Base-by-base conservation (phyloP, 169 alveolate species). In the Ichthyophthirius multifiliis region DNA sequence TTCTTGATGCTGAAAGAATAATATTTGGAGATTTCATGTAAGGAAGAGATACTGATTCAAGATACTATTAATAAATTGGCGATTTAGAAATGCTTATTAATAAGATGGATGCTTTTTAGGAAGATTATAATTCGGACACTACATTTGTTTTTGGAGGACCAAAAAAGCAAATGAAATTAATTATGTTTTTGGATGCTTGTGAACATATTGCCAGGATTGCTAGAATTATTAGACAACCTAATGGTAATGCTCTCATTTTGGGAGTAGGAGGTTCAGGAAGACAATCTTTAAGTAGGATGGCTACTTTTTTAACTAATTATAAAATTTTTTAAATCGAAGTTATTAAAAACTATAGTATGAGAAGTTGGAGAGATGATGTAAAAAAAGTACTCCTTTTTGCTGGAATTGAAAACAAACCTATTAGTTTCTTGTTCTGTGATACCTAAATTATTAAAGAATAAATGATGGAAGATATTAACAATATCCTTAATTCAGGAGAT, bases 221-320 rank as follows among this genome's bases (percentile, higher is more conserved):
- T 62, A 76, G 99, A 20, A 93, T 95, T 65, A 90, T 97, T 31
- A 86, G 97, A 62, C 91, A 94, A 83, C 97, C 98, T 3, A 87
- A 89, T 27, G 99, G 98, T 43, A 94, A 97, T 75, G 96, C 97
- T 3, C 88, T 97, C 44, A 76, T 95, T 30, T 86, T 97, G 31
- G 98, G 99, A 32, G 99, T 97, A 4, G 99, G 99, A 32, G 98
- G 99, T 15, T 88, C 96, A 12, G 98, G 99, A 44, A 84, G 98
- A 75, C 93, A 94, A 89, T 86, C 95, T 27, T 82, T 95, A 44
- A 89, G 96, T 16, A 91, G 97, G 79, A 79, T 95, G 75, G 95
- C 98, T n/a, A 87, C 97, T 5, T 95, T 85, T 79, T 89, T 95
- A 45, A 79, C 91, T 10, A 96, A 95, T 86, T 94, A 92, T 71